These are phyloP conservation scores for Diphasiastrum complanatum DNA, from an alignment of 83 land plant species.

Conservation along the genomic window DNA sequence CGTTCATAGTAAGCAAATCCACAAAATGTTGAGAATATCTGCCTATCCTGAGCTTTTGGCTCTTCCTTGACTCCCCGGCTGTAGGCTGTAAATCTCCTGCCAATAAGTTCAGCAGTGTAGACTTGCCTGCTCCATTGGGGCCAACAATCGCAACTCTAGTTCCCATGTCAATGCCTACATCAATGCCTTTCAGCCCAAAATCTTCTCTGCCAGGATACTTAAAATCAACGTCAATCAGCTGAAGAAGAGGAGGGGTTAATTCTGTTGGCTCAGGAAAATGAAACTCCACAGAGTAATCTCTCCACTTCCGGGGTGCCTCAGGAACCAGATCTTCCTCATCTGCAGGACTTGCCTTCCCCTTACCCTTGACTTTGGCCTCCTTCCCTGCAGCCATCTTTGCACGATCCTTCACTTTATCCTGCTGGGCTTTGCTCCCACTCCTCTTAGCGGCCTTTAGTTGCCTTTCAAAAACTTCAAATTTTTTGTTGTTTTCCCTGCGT, in stretches of 20 bases:
- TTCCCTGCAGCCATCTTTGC: slow-evolving; percentile 67
- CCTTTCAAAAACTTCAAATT: slow-evolving; percentile 71
- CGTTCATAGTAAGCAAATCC: slow-evolving; percentile 86
- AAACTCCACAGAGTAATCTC: slow-evolving; percentile 84
- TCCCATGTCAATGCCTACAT: slow-evolving; percentile 98
- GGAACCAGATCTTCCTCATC: slow-evolving; percentile 61
- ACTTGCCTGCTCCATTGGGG: slow-evolving; percentile 96
- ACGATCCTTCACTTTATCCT: slow-evolving; percentile 86
- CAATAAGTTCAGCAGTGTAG: slow-evolving; percentile 83
- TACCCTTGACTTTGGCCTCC: slow-evolving; percentile 55
- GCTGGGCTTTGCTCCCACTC: slow-evolving; percentile 72
- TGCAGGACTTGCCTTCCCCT: slow-evolving; percentile 44
- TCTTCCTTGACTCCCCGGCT: slow-evolving; percentile 70
- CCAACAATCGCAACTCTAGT: slow-evolving; percentile 97
- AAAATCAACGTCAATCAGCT: slow-evolving; percentile 81
- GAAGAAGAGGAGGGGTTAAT: slow-evolving; percentile 84
- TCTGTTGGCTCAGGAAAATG: slow-evolving; percentile 97
- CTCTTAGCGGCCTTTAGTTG: slow-evolving; percentile 83
- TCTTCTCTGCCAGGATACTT: slow-evolving; percentile 80
- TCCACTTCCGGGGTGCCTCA: slow-evolving; percentile 83
- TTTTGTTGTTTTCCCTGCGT: slow-evolving; percentile 78
- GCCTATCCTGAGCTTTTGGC: slow-evolving; percentile 90
- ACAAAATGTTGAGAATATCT: slow-evolving; percentile 98
- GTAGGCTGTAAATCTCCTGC: slow-evolving; percentile 83
- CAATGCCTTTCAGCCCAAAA: slow-evolving; percentile 74